Evolutionary conservation across 148 eudicot species (phyloP).

Genomic region (Camellia sinensis): DNA sequence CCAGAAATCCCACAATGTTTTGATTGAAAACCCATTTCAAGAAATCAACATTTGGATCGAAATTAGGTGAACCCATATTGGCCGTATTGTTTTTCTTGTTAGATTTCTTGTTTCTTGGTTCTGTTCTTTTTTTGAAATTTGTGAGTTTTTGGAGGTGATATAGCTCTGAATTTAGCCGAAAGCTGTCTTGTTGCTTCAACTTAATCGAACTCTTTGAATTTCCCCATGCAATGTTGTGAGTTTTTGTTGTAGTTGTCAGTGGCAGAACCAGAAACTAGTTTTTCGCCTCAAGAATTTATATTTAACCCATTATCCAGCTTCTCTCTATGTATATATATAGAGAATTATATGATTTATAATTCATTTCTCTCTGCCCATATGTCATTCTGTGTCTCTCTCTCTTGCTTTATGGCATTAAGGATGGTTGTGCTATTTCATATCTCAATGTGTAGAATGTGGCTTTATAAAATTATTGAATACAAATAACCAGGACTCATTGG

Average conservation of each 20-base stretch:
- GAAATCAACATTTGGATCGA: background rate
- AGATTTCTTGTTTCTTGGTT: slow-evolving; percentile 11
- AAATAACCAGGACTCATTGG: slow-evolving; percentile 13
- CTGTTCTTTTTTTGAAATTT: slow-evolving; percentile 1
- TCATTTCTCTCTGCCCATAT: slow-evolving; percentile 8
- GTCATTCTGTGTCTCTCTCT: background rate
- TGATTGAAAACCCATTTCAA: slow-evolving; percentile 8
- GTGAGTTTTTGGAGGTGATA: background rate
- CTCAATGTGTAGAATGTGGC: slow-evolving; percentile 13
- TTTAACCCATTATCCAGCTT: background rate
- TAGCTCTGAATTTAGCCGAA: background rate
- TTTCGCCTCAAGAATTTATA: slow-evolving; percentile 1
- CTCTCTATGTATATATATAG: background rate
- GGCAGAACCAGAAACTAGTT: background rate
- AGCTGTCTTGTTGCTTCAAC: background rate
- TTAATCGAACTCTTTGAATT: background rate
- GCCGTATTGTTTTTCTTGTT: background rate
- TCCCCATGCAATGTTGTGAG: background rate
- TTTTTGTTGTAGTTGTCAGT: background rate
- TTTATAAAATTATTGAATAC: slow-evolving; percentile 10
- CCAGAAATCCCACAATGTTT: background rate
- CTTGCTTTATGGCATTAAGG: slow-evolving; percentile 6
- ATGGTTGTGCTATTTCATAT: background rate
- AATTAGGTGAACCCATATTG: slow-evolving; percentile 17
- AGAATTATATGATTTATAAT: slow-evolving; percentile 8